Evolutionary conservation across 306 rosid species (phyloP).

Genomic region (Inga laurina): DNA sequence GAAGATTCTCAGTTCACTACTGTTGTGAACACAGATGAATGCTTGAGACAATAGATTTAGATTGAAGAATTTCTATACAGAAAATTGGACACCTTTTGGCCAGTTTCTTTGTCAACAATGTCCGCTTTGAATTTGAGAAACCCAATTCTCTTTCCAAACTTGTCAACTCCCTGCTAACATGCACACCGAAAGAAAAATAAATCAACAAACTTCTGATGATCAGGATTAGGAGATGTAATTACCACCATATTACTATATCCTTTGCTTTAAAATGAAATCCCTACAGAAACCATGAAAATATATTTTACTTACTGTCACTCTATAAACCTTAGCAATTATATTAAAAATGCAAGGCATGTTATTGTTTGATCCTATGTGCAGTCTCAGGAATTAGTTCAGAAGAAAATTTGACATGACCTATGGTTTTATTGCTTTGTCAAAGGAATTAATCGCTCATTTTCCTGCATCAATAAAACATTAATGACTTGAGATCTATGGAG

Average conservation of each 20-base stretch:
- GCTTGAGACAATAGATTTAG: not conserved
- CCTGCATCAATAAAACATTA: not conserved
- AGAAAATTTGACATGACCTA: slow-evolving; percentile 13
- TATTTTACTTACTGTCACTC: slow-evolving; percentile 4
- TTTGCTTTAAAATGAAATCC: not conserved
- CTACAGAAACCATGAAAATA: slow-evolving; percentile 10
- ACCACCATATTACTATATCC: not conserved
- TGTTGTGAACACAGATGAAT: slow-evolving; percentile 12
- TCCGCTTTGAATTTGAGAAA: slow-evolving; percentile 92
- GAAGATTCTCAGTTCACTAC: slow-evolving; percentile 8
- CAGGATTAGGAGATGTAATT: not conserved
- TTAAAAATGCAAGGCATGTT: not conserved
- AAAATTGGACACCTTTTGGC: slow-evolving; percentile 60
- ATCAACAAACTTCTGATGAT: slow-evolving; percentile 1
- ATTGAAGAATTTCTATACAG: slow-evolving; percentile 9
- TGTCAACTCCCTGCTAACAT: slow-evolving; percentile 77
- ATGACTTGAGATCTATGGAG: not conserved
- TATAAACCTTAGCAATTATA: not conserved
- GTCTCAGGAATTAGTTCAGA: slow-evolving; percentile 10
- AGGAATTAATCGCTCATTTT: not conserved
- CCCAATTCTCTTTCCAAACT: slow-evolving; percentile 84
- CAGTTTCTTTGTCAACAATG: slow-evolving; percentile 70
- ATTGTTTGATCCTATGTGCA: not conserved
- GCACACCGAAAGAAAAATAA: not conserved
- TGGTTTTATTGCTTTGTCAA: not conserved